phyloP scores from a whole-genome alignment of 768 basidiomycete genomes.

The Amanita jacksonii region DNA sequence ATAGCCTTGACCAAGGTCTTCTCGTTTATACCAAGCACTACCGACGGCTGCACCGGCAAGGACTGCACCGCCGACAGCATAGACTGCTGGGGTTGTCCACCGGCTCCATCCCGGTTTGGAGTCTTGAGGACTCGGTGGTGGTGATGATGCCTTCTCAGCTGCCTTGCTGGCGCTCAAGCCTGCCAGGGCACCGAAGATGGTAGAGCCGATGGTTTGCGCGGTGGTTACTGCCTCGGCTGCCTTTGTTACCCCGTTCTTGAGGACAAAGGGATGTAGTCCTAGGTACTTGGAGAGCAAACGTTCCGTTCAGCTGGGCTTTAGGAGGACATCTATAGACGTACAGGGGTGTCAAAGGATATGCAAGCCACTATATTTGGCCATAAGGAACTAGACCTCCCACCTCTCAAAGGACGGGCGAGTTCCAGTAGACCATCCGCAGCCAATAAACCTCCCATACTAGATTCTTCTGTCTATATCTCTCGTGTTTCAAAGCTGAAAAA shows the following conservation, averaged over 20 bases:
- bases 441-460: constrained; percentile 88
- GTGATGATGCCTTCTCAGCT: constrained; percentile 14
- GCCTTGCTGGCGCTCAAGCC: constrained; percentile 38
- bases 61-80: constrained; percentile 62
- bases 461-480: not conserved
- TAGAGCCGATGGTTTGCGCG: constrained; percentile 55
- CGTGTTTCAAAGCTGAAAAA: not conserved
- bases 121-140: constrained; percentile 15
- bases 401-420: constrained; percentile 59
- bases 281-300: constrained; percentile 50
- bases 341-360: constrained; percentile 87
- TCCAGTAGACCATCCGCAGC: constrained; percentile 77
- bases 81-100: constrained; percentile 59
- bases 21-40: constrained; percentile 73
- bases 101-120: constrained; percentile 38
- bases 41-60: constrained; percentile 80
- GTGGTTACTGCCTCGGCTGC: constrained; percentile 59
- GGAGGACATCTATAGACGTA: constrained; percentile 25
- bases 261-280: constrained; percentile 76
- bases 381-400: constrained; percentile 36
- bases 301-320: not conserved
- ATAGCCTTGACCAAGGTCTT: constrained; percentile 63
- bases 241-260: constrained; percentile 76
- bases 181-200: constrained; percentile 48
- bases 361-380: constrained; percentile 88